Conservation (phyloP, 2,329 filamentous ascomycete genomes). For the Cordyceps pruinosa region DNA sequence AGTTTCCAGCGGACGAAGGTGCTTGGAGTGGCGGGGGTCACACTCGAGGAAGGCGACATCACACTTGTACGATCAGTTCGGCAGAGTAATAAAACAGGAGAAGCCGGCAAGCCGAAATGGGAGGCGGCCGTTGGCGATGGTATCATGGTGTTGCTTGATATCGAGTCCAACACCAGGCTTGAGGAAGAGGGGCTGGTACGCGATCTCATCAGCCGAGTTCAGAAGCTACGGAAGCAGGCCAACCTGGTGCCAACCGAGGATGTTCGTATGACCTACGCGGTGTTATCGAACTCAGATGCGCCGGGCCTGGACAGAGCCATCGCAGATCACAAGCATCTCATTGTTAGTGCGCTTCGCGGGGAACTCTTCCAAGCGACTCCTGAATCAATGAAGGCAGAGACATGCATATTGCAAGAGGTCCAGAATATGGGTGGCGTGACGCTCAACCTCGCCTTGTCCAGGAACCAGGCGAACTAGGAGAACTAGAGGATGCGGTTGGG, state of each 20-base stretch:
- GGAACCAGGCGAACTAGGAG: background rate
- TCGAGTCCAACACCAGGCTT: conserved; percentile 67
- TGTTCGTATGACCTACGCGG: conserved; percentile 78
- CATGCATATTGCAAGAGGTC: conserved; percentile 1
- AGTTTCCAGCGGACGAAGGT: conserved; percentile 46
- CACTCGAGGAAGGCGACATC: background rate
- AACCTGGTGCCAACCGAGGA: conserved; percentile 79
- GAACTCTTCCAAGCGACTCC: conserved; percentile 46
- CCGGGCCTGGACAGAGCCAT: conserved; percentile 55
- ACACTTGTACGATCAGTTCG: conserved; percentile 1
- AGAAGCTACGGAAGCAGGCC: conserved; percentile 81
- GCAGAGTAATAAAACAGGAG: background rate
- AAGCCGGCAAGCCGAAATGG: conserved; percentile 14
- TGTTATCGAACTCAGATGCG: conserved; percentile 67
- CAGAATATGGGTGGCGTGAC: conserved; percentile 6
- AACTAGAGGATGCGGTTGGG: background rate
- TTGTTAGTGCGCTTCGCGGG: conserved; percentile 65
- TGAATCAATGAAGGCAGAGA: background rate
- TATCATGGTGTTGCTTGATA: conserved; percentile 75
- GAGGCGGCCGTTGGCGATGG: conserved; percentile 20
- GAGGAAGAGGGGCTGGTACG: conserved; percentile 74
- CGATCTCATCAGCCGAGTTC: conserved; percentile 81
- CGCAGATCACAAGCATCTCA: conserved; percentile 51
- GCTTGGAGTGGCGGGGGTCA: background rate
- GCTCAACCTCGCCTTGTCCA: background rate